Evolutionary conservation across 352 stramenopile genomes (phyloP).

Genomic region (Globisporangium yorkense): DNA sequence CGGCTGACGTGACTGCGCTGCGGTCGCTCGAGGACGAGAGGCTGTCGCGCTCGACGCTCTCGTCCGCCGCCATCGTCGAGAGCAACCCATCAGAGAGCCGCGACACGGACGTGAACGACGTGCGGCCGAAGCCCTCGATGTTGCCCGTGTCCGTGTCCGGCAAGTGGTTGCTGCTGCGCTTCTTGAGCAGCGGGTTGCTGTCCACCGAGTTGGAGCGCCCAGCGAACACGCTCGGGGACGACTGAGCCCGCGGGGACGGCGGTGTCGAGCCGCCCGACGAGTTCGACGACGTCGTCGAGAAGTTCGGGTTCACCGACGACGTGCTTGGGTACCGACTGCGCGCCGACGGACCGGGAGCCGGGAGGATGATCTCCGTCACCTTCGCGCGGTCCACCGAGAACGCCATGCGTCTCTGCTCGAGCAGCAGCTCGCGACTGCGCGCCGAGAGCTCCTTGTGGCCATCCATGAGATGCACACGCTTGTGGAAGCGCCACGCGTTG

Average conservation of each 20-base stretch:
- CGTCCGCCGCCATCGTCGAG: conserved; percentile 18
- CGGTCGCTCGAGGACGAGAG: conserved; percentile 44
- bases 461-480: conserved; percentile 83
- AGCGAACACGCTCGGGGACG: conserved; percentile 21
- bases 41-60: conserved; percentile 30
- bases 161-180: conserved; percentile 37
- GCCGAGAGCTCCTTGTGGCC: conserved; percentile 83
- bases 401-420: conserved; percentile 85
- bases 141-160: conserved; percentile 28
- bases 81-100: conserved; percentile 39
- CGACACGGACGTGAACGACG: conserved; percentile 72
- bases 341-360: conserved; percentile 34
- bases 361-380: conserved; percentile 82
- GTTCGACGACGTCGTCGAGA: conserved; percentile 33
- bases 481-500: conserved; percentile 79
- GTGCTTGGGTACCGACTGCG: conserved; percentile 51
- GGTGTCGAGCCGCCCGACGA: conserved; percentile 27
- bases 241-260: conserved; percentile 23
- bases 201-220: conserved; percentile 44
- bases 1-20: conserved; percentile 14
- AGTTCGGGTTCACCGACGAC: conserved; percentile 29
- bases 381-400: conserved; percentile 80
- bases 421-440: conserved; percentile 65
- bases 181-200: conserved; percentile 36
- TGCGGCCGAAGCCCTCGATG: conserved; percentile 55